phyloP scores from a whole-genome alignment of 2,329 filamentous ascomycete species.

The Emmonsia crescens region DNA sequence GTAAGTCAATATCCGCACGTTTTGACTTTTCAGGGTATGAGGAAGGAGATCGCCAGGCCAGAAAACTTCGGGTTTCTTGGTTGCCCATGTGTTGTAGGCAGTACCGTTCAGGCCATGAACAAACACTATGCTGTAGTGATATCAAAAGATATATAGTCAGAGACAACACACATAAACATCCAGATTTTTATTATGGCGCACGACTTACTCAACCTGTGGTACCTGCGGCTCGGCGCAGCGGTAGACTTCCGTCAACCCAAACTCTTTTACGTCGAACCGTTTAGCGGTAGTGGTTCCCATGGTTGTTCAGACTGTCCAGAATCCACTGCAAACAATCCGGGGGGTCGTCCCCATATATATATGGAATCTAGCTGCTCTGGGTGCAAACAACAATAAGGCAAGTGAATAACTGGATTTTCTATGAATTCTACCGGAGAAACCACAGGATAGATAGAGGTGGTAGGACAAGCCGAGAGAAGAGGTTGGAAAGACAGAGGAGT shows the following conservation, averaged over 20 bases:
- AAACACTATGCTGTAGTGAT: conserved; percentile 44
- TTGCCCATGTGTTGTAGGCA: conserved; percentile 52
- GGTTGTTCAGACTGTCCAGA: conserved; percentile 3
- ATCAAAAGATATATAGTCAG: background rate
- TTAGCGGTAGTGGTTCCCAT: conserved; percentile 14
- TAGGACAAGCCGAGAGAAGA: background rate
- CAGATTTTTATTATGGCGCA: background rate
- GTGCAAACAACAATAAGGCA: background rate
- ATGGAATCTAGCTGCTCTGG: background rate
- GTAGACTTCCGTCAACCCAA: conserved; percentile 35
- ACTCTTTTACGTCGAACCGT: conserved; percentile 23
- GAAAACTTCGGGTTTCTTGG: conserved; percentile 47
- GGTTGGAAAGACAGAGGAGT: background rate
- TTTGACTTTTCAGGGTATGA: conserved; percentile 43
- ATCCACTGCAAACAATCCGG: background rate
- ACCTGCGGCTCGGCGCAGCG: conserved; percentile 18
- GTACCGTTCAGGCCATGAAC: conserved; percentile 61
- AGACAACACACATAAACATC: background rate
- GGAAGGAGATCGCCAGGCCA: conserved; percentile 62
- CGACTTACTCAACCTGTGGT: conserved; percentile 29
- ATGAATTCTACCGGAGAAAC: background rate
- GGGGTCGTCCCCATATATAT: conserved; percentile 1
- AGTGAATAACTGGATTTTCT: background rate
- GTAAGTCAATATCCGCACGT: conserved; percentile 58
- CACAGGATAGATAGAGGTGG: background rate